phyloP scores from a whole-genome alignment of 805 yeast species.

The Ogataea neopini region DNA sequence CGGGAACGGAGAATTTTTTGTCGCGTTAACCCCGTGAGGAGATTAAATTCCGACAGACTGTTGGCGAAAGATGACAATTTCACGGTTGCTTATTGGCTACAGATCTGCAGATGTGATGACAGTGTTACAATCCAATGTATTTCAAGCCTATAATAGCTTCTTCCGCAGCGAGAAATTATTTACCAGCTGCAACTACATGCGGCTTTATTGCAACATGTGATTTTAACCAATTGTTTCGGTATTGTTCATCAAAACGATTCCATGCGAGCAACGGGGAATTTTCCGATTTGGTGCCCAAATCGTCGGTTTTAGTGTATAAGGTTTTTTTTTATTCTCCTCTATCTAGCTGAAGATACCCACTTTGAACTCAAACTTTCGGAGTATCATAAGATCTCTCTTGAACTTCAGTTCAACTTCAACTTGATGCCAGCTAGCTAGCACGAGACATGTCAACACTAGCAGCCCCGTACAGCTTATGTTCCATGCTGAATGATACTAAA shows the following conservation, averaged over 20 bases:
- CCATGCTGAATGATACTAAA: constrained; percentile 1
- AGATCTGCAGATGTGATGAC: constrained; percentile 3
- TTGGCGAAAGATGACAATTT: constrained; percentile 1
- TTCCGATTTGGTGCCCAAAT: background rate
- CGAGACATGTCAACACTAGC: constrained; percentile 5
- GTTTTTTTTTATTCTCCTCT: background rate
- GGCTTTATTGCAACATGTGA: background rate
- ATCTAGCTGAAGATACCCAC: too few relatives aligned
- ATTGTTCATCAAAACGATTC: background rate
- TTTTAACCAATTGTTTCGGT: too few relatives aligned
- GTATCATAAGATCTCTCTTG: background rate
- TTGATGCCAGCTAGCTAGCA: background rate
- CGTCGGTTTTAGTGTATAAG: background rate
- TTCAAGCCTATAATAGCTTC: background rate
- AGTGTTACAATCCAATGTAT: background rate
- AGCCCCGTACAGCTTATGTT: background rate
- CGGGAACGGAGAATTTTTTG: too few relatives aligned
- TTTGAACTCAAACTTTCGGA: background rate
- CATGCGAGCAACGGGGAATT: background rate
- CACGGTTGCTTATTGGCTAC: constrained; percentile 3
- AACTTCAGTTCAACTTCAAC: background rate
- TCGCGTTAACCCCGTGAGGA: background rate
- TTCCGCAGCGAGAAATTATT: background rate
- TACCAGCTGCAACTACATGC: background rate
- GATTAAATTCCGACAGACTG: background rate